Evolutionary conservation across 768 basidiomycete species (phyloP), one percentile per base, ranked within the genome.

Genomic region (Gautieria morchelliformis): DNA sequence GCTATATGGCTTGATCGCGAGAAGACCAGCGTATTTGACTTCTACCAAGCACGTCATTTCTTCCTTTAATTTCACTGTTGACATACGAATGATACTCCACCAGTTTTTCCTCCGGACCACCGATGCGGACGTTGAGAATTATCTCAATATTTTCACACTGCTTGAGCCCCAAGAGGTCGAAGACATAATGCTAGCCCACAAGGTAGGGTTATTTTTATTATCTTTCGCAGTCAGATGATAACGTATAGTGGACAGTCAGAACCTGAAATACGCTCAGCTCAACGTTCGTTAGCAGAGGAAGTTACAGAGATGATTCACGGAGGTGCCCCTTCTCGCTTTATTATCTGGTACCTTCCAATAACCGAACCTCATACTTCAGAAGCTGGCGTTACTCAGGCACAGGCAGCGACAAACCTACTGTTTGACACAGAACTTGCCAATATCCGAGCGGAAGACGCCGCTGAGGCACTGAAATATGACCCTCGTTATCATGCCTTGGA

Each of bases 81-180:
- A 10, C 14, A 37, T 19, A 33, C n/a, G 52, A 24, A 27, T 27
- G 27, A 33, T 44, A 15, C 30, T 24, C 33, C 24, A 1, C 49
- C 61, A 99, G 95, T 98, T 95, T 72, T 98, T 96, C 74, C 68
- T 95, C 44, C 82, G 85, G 63, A 82, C 85, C 8, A 69, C 83
- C 0, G 94, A 98, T 63, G 78, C 78, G 12, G 90, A 93, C 63
- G 86, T 93, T 4, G 82, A 80, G 56, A 80, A 75, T 61, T 89
- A 91, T 65, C 75, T 98, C 30, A 85, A 81, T 61, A 71, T 93
- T 61, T 89, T 98, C 62, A 94, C 93, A 3, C 75, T 96, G 42
- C 71, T 94, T 32, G 72, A 85, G 0, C 63, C 78, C 12, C 68
- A 77, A 15, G 69, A 80, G 58, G 84, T 96, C 46, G 68, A 77